phyloP scores from a whole-genome alignment of 1,284 basidiomycete species.

The Irpex sp. region DNA sequence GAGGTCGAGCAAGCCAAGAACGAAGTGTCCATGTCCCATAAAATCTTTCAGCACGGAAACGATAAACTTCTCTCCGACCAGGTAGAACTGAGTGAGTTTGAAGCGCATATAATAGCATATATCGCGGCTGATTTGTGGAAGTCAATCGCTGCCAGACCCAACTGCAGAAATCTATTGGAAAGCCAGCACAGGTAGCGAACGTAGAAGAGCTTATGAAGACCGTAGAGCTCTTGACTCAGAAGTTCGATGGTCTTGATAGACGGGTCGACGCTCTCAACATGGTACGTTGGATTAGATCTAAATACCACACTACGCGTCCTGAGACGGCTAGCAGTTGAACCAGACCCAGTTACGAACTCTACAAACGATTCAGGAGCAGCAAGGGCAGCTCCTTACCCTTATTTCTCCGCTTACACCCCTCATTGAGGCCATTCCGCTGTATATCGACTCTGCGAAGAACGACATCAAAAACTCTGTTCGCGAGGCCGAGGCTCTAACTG shows the following conservation, averaged over 20 bases:
- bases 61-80: constrained; percentile 27
- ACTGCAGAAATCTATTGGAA: constrained; percentile 53
- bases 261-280: constrained; percentile 53
- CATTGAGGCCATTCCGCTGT: constrained; percentile 51
- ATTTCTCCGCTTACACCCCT: constrained; percentile 55
- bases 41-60: constrained; percentile 27
- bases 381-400: constrained; percentile 43
- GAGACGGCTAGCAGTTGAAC: constrained; percentile 19
- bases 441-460: constrained; percentile 49
- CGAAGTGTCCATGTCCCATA: constrained; percentile 25
- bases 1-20: constrained; percentile 26
- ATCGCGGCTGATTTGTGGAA: neutral
- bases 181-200: constrained; percentile 46
- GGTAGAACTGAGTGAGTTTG: constrained; percentile 32
- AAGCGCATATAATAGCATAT: constrained; percentile 13
- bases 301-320: neutral
- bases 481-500: constrained; percentile 3
- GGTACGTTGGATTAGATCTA: constrained; percentile 30
- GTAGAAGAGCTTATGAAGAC: constrained; percentile 39
- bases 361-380: constrained; percentile 55
- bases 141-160: constrained; percentile 60
- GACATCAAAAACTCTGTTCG: constrained; percentile 33
- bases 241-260: constrained; percentile 48
- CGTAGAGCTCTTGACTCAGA: constrained; percentile 32
- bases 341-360: constrained; percentile 47